Evolutionary conservation across 805 yeast genomes (phyloP).

Genomic region (Lachancea lanzarotensis): DNA sequence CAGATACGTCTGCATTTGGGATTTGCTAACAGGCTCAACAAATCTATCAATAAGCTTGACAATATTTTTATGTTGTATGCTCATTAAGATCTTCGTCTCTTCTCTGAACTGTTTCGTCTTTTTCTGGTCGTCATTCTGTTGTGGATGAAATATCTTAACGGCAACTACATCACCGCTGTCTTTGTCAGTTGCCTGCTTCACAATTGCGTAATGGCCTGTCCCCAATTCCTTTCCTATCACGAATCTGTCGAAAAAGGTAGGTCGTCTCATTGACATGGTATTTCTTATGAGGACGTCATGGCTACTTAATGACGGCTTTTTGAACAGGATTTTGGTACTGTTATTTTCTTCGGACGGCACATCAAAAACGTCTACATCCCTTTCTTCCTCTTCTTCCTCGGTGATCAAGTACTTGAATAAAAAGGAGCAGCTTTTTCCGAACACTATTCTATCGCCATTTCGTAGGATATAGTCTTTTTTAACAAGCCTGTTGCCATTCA

Average conservation of each 20-base stretch:
- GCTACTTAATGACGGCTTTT: constrained; percentile 26
- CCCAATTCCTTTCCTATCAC: constrained; percentile 54
- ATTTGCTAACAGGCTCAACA: constrained; percentile 46
- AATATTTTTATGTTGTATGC: constrained; percentile 63
- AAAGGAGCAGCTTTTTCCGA: constrained; percentile 49
- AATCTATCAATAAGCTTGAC: constrained; percentile 57
- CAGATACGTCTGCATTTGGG: constrained; percentile 43
- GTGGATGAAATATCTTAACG: constrained; percentile 66
- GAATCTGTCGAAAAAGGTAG: constrained; percentile 50
- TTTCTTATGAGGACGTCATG: constrained; percentile 16
- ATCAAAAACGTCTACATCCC: not conserved
- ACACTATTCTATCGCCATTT: constrained; percentile 57
- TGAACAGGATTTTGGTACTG: constrained; percentile 12
- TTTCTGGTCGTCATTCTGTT: constrained; percentile 37
- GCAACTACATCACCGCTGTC: constrained; percentile 58
- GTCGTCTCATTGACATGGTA: constrained; percentile 12
- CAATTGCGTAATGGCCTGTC: constrained; percentile 77
- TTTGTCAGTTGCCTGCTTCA: constrained; percentile 58
- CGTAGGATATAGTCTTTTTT: constrained; percentile 44
- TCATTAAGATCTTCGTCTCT: constrained; percentile 59
- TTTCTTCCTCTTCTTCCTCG: constrained; percentile 7
- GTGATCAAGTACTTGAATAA: constrained; percentile 39
- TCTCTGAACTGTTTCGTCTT: constrained; percentile 45
- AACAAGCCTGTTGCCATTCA: constrained; percentile 49
- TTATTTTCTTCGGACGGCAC: not conserved